Base-by-base conservation (phyloP, 2,329 filamentous ascomycete species). In the Colletotrichum sp. region DNA sequence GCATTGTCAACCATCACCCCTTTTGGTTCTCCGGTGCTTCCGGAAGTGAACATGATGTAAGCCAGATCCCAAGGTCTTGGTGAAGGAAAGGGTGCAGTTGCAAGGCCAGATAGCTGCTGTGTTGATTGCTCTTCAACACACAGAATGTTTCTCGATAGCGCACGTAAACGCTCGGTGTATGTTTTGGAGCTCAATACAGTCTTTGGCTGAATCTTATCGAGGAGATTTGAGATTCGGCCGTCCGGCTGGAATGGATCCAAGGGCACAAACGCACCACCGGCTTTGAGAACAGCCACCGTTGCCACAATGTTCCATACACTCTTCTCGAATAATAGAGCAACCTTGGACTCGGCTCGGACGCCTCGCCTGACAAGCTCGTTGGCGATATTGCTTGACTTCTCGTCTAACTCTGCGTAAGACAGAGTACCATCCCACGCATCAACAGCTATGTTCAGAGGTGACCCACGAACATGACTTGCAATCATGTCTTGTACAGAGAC, bases 261-360 rank as follows among this genome's bases (percentile, higher is more conserved):
- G 18, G 72, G 67, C n/a, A 77, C 68, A 30, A 77, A 77, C 10
- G 75, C 68, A 6, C 67, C 72, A 10, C 72, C 73, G 9, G 75
- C 57, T 52, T 75, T 75, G 12, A 75, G 55, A 26, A 77, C 72
- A 10, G 63, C 72, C 36, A 83, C 48, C 32, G 80, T 80, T 1
- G 78, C 77, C 3, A 82, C 78, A 4, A 78, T 73, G n/a, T 78
- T 78, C 79, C 78, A 79, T 6, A 63, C 58, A 16, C 80, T 81
- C 69, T 82, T 83, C n/a, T 81, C 79, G 18, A 83, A 80, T 24
- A 78, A 79, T 3, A 82, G 73, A 6, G 80, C 80, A 24, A 82
- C 71, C 8, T 64, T 38, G 10, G n/a, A 68, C n/a, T 72, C 73
- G 8, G 36, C 63, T 12, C 73, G 38, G 10, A 75, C 57, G 4